Percentiles rank a stretch among this genome's conserved stretches.
Conservation (phyloP, 1,284 basidiomycete species). For the Trichosporon asahii region DNA sequence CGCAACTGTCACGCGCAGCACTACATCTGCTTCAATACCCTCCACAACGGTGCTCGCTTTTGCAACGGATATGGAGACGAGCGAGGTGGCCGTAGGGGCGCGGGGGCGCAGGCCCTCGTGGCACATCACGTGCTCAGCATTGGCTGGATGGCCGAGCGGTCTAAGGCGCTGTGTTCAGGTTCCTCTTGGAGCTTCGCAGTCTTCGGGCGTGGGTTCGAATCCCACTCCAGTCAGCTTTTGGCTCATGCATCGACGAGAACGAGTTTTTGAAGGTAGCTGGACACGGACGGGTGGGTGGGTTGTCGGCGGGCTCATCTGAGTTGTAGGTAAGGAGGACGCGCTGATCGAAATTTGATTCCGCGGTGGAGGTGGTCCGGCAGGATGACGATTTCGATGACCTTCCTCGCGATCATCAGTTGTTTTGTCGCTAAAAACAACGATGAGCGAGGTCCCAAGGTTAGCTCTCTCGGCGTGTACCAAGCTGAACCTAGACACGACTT, state of each 20-base stretch:
- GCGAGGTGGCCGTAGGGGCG: background rate
- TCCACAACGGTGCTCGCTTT: background rate
- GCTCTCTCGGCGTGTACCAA: too few species aligned
- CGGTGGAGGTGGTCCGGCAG: background rate
- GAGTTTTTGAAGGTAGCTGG: background rate
- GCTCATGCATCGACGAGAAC: background rate
- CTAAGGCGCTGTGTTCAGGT: slow-evolving; percentile 25
- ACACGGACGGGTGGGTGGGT: too few species aligned
- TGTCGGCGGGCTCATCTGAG: too few species aligned
- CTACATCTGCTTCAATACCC: too few species aligned
- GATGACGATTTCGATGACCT: slow-evolving; percentile 9
- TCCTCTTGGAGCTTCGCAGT: slow-evolving; percentile 17
- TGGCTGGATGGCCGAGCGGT: slow-evolving; percentile 18
- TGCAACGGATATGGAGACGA: background rate
- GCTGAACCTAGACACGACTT: slow-evolving; percentile 64
- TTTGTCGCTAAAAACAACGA: background rate
- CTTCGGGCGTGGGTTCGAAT: slow-evolving; percentile 50
- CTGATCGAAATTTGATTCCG: background rate
- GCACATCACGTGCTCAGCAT: background rate
- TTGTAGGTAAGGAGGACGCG: background rate
- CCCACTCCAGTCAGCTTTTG: slow-evolving; percentile 30
- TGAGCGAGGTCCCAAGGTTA: slow-evolving; percentile 1
- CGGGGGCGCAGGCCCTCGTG: background rate
- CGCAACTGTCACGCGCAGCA: too few species aligned
- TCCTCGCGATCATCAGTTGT: background rate